These are phyloP conservation scores for Penicillium herquei DNA, from an alignment of 495 filamentous ascomycete genomes.

Conservation along the genomic window DNA sequence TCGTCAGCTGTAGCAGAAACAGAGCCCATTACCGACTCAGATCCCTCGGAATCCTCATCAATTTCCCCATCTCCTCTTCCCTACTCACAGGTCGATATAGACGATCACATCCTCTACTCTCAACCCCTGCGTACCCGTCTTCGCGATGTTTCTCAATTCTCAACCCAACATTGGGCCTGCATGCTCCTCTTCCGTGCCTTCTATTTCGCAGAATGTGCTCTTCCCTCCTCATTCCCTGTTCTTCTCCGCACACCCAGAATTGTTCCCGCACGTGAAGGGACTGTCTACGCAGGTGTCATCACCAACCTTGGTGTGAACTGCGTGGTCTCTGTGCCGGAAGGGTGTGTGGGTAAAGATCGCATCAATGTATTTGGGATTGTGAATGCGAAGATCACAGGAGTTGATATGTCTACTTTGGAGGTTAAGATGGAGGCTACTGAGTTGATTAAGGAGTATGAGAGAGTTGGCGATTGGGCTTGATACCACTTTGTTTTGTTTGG, in stretches of 20 bases:
- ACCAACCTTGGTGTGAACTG: slow-evolving; percentile 35
- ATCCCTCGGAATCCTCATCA: neutral
- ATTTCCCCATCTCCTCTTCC: slow-evolving; percentile 49
- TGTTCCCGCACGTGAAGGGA: slow-evolving; percentile 31
- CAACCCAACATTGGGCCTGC: slow-evolving; percentile 59
- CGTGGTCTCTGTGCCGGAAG: slow-evolving; percentile 26
- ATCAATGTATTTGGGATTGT: slow-evolving; percentile 47
- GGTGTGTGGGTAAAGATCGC: slow-evolving; percentile 30
- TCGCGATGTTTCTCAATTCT: slow-evolving; percentile 30
- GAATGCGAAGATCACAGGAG: slow-evolving; percentile 55
- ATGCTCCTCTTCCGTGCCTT: slow-evolving; percentile 74
- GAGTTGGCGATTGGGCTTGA: slow-evolving; percentile 38
- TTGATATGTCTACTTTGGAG: slow-evolving; percentile 52
- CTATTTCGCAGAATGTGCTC: slow-evolving; percentile 61
- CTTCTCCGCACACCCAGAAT: slow-evolving; percentile 38
- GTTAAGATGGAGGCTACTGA: slow-evolving; percentile 53
- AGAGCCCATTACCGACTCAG: slow-evolving; percentile 10
- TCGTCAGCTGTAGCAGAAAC: slow-evolving; percentile 2
- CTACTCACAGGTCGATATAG: slow-evolving; percentile 57
- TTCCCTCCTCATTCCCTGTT: slow-evolving; percentile 65
- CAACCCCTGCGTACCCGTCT: slow-evolving; percentile 36
- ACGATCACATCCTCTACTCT: slow-evolving; percentile 38
- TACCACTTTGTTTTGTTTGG: neutral
- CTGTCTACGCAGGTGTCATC: slow-evolving; percentile 27
- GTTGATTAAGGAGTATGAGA: slow-evolving; percentile 40